Conservation (phyloP, 257 asterid species). For the Nicotiana paniculata region DNA sequence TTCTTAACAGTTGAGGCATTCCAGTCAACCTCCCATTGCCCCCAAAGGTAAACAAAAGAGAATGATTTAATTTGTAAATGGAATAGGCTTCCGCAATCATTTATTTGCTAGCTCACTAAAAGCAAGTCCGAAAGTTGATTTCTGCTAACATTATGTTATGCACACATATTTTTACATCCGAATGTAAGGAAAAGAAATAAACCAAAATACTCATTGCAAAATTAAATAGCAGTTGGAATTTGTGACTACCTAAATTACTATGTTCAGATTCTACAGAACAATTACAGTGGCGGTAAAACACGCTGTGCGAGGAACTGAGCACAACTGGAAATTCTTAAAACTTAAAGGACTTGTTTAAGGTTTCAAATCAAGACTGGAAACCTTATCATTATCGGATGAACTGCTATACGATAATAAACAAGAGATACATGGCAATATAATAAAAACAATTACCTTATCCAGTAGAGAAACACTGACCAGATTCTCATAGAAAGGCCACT, state of each 20-base stretch:
- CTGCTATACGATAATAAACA: background rate
- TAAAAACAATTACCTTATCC: slow-evolving; percentile 44
- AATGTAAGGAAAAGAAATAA: background rate
- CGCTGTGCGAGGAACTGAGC: background rate
- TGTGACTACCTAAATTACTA: background rate
- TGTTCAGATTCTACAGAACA: background rate
- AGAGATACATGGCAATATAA: background rate
- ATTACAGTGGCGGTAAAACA: background rate
- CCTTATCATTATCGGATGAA: background rate
- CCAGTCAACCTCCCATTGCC: background rate
- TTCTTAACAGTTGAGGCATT: background rate
- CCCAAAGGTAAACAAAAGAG: background rate
- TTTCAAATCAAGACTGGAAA: background rate
- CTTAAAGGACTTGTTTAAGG: background rate
- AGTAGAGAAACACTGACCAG: slow-evolving; percentile 32
- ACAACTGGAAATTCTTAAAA: background rate
- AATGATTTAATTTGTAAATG: background rate
- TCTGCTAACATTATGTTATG: background rate
- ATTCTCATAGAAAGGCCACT: slow-evolving; percentile 69
- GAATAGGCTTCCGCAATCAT: background rate
- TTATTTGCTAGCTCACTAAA: background rate
- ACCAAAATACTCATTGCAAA: background rate
- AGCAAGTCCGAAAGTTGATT: background rate
- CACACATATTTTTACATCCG: background rate
- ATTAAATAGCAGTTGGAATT: background rate